Conservation (phyloP, 306 rosid genomes). For the Acacia crassicarpa region DNA sequence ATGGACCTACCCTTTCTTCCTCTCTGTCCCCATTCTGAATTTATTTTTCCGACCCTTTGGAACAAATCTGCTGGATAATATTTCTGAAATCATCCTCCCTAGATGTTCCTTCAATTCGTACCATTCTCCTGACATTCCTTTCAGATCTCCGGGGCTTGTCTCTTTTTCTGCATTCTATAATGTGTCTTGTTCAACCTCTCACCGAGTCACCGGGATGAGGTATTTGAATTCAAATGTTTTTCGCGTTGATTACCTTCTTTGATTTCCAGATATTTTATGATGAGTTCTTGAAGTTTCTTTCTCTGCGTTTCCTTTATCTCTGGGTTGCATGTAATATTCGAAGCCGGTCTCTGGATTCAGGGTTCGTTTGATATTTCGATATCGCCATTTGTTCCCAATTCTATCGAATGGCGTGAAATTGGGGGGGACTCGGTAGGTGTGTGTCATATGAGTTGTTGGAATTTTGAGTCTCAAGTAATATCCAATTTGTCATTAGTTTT, state of each 20-base stretch:
- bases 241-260: background rate
- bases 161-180: slow-evolving; percentile 1
- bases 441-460: slow-evolving; percentile 30
- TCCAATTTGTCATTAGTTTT: background rate
- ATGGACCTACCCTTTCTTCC: slow-evolving; percentile 14
- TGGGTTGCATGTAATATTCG: background rate
- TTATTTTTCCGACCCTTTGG: background rate
- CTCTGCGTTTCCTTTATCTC: background rate
- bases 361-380: background rate
- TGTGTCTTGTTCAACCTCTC: slow-evolving; percentile 2
- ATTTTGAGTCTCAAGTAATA: slow-evolving; percentile 49
- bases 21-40: background rate
- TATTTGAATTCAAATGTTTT: background rate
- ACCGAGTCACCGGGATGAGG: background rate
- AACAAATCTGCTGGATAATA: slow-evolving; percentile 4
- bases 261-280: background rate
- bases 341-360: slow-evolving; percentile 24
- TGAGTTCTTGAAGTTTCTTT: background rate
- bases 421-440: slow-evolving; percentile 49
- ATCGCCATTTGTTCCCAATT: slow-evolving; percentile 9
- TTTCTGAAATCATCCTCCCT: background rate
- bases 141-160: slow-evolving; percentile 23
- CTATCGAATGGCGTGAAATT: slow-evolving; percentile 51
- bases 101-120: slow-evolving; percentile 30
- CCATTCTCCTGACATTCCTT: slow-evolving; percentile 39